A percentile compares a stretch with the other conserved stretches of the same genome.
Evolutionary conservation across 139 green algal genomes (phyloP).

Genomic region (Tetradesmus obliquus): DNA sequence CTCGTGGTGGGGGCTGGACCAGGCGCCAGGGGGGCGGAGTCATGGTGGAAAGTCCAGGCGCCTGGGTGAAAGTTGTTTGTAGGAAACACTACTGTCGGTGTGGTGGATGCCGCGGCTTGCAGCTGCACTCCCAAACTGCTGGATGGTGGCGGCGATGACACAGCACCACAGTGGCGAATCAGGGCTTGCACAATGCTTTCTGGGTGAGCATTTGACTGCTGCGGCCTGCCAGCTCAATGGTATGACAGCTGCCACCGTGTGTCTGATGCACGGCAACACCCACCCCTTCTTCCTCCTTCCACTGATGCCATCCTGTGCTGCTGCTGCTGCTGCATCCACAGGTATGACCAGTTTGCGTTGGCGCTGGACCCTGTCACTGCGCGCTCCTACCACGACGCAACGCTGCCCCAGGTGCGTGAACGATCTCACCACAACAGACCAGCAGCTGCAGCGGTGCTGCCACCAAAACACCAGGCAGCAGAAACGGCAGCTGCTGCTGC

Average conservation of each 20-base stretch:
- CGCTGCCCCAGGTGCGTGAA: constrained; percentile 79
- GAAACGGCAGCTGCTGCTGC: neutral
- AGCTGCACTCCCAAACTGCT: too few species aligned
- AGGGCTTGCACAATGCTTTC: too few species aligned
- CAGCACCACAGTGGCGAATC: too few species aligned
- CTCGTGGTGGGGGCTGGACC: neutral
- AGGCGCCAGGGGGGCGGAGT: neutral
- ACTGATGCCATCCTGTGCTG: neutral
- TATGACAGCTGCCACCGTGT: too few species aligned
- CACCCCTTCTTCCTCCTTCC: too few species aligned
- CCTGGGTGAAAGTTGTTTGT: too few species aligned
- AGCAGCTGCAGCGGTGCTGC: neutral
- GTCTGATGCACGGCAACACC: too few species aligned
- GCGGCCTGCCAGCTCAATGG: too few species aligned
- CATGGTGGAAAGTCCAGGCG: neutral
- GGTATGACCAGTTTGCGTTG: constrained; percentile 96
- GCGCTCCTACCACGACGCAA: constrained; percentile 87
- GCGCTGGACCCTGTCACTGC: constrained; percentile 93
- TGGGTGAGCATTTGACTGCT: too few species aligned
- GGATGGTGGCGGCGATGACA: too few species aligned
- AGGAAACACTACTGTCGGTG: too few species aligned
- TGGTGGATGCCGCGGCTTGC: too few species aligned
- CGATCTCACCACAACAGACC: neutral
- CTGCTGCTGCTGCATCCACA: constrained; percentile 23
- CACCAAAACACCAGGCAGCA: neutral